phyloP scores from a whole-genome alignment of 176 grass and related monocot genomes.

The Phyllostachys edulis region DNA sequence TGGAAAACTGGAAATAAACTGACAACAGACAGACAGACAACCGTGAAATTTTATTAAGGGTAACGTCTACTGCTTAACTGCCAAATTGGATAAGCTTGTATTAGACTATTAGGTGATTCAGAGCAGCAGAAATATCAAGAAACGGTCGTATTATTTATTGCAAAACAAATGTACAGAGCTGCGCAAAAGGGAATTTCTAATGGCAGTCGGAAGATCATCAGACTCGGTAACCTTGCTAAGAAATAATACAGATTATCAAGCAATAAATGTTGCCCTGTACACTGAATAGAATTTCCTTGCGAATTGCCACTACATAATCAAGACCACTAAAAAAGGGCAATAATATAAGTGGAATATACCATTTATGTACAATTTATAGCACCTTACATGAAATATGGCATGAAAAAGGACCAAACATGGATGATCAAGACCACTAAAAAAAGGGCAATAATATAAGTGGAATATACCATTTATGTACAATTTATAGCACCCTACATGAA shows the following conservation, averaged over 20 bases:
- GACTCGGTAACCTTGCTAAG: background rate
- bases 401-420: background rate
- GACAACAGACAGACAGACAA: background rate
- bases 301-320: slow-evolving; percentile 16
- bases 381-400: background rate
- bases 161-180: slow-evolving; percentile 10
- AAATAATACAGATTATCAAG: background rate
- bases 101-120: background rate
- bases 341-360: background rate
- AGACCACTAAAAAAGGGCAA: background rate
- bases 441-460: background rate
- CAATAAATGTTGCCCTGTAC: background rate
- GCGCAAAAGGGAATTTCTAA: background rate
- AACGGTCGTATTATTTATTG: background rate
- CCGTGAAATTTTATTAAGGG: background rate
- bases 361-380: background rate
- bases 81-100: background rate
- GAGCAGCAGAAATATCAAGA: background rate
- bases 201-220: background rate
- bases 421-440: background rate
- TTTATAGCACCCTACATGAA: background rate
- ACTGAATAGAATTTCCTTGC: background rate
- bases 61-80: background rate
- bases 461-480: background rate
- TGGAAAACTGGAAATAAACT: background rate